phyloP scores from a whole-genome alignment of 192 early-diverging fungal species.

The Podila verticillata region DNA sequence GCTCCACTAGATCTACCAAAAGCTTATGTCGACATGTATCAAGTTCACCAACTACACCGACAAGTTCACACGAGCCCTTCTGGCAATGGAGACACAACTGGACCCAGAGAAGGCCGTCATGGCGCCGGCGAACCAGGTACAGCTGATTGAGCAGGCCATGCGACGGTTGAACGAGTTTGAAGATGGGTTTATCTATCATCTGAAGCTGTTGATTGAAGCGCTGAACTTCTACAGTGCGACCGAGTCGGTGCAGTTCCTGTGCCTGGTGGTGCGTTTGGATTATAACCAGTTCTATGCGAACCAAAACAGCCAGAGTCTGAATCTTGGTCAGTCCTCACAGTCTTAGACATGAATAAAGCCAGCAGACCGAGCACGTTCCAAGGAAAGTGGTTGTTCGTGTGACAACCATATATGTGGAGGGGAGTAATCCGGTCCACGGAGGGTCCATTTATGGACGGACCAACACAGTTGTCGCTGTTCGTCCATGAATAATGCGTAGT shows the following conservation, averaged over 20 bases:
- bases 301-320: conserved; percentile 17
- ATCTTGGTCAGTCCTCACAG: neutral
- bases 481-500: too few relatives aligned
- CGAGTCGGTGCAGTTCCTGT: conserved; percentile 69
- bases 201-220: conserved; percentile 77
- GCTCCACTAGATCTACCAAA: conserved; percentile 68
- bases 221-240: conserved; percentile 83
- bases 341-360: neutral
- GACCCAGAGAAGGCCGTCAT: conserved; percentile 31
- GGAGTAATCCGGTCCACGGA: too few relatives aligned
- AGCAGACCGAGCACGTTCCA: neutral
- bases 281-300: conserved; percentile 81
- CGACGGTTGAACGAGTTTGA: conserved; percentile 65
- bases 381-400: neutral
- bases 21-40: conserved; percentile 66
- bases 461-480: too few relatives aligned
- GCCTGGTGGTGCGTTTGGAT: conserved; percentile 74
- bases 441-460: too few relatives aligned
- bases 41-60: conserved; percentile 68
- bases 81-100: conserved; percentile 49
- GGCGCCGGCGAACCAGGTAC: conserved; percentile 46
- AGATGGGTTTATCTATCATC: conserved; percentile 68
- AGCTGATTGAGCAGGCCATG: conserved; percentile 53
- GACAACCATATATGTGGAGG: too few relatives aligned
- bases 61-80: conserved; percentile 57